Evolutionary conservation across 1,139 yeast species (phyloP).

Genomic region (Chernovozyma sophiae-reginae): DNA sequence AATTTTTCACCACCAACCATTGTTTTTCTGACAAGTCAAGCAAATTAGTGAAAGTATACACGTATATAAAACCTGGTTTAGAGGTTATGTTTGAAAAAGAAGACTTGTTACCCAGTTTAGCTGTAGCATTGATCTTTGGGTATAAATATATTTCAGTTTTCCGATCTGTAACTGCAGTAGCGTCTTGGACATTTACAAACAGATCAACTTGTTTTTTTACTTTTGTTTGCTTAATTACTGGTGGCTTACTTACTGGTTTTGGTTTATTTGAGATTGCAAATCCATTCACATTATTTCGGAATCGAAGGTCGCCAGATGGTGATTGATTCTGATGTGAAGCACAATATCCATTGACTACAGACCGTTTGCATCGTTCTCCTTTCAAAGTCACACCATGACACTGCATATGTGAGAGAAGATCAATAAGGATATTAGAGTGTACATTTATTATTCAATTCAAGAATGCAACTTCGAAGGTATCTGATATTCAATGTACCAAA

Average conservation of each 20-base stretch:
- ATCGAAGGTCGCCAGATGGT: too few species aligned
- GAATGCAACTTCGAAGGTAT: too few species aligned
- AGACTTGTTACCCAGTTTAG: neutral
- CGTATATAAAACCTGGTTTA: conserved; percentile 44
- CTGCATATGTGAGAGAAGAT: conserved; percentile 15
- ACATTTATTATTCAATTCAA: too few species aligned
- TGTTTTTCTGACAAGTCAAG: conserved; percentile 20
- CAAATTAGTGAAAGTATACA: conserved; percentile 47
- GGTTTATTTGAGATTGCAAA: too few species aligned
- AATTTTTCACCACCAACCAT: conserved; percentile 32
- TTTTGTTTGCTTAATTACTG: too few species aligned
- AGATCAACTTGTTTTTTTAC: too few species aligned
- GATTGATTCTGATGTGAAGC: conserved; percentile 19
- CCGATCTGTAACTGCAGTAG: too few species aligned
- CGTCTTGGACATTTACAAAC: too few species aligned
- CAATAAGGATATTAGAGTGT: too few species aligned
- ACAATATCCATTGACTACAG: conserved; percentile 21
- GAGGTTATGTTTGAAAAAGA: neutral
- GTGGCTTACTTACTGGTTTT: too few species aligned
- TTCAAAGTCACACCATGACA: conserved; percentile 30
- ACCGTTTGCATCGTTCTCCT: conserved; percentile 28
- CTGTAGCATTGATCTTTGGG: neutral
- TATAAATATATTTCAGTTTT: neutral
- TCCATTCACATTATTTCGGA: too few species aligned
- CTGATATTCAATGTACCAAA: too few species aligned